Base-by-base conservation (phyloP, 148 eudicot genomes). In the Nepenthes mirabilis region DNA sequence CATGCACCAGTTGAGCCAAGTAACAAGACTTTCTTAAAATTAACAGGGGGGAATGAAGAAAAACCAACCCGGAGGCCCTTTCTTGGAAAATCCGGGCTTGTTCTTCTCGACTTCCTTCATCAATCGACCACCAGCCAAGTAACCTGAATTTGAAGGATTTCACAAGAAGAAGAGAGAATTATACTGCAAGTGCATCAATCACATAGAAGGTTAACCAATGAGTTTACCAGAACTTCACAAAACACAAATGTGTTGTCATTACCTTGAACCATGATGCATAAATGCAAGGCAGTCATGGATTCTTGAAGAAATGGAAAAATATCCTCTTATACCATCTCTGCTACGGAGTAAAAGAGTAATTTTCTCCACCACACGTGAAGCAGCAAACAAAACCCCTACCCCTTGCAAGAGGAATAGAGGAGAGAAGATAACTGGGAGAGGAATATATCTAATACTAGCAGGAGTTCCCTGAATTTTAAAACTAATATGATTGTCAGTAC, bases 81-180 rank as follows among this genome's bases (percentile, higher is more conserved):
- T 77, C 83, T 58, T 80, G 88, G 66, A 78, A 74, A 65, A 88
- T 77, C 11, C 80, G 80, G 47, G 97, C 97, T 65, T 83, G 97
- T 59, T 91, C 97, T 80, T 91, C 97, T 68, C 83, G 86, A 73
- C 96, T 91, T 75, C 84, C 87, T 74, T 91, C 97, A 69, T 91
- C 97, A 73, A 91, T 88, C 35, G 97, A 88, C 96, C 96, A 91
- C 97, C 97, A 91, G 47, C 96, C 97, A 50, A 91, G 86, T 56
- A 91, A 80, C 82, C 97, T 91, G 63, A 11, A 36, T 62, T 43
- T 9, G 72, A 52, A 52, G 47, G 55, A 11, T 57, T 33, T 67
- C 61, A 40, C 34, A 51, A n/a, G 14, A 43, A 14, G 13, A 37
- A 62, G 9, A 43, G 9, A 55, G 33, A n/a, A 56, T 35, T 57